A percentile compares a stretch with the other conserved stretches of the same genome.
These are phyloP conservation scores for Fusarium guadeloupense DNA, from an alignment of 2,329 filamentous ascomycete species.

Conservation along the genomic window DNA sequence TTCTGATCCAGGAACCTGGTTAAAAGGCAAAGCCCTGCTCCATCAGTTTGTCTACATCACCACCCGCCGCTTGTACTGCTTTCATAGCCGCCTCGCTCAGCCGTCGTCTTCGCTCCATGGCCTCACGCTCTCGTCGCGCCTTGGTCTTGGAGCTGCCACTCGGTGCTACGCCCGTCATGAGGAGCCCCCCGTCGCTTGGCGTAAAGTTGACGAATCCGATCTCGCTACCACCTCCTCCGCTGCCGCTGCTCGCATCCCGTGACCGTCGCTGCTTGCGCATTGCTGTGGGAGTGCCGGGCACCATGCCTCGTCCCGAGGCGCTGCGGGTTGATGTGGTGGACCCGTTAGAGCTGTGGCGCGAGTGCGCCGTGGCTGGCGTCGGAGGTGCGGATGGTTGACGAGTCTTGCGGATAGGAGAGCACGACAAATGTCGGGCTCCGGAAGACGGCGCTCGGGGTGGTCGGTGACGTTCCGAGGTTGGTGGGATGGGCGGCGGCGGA, in stretches of 20 bases:
- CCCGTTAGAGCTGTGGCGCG: slow-evolving; percentile 53
- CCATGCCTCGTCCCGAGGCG: slow-evolving; percentile 49
- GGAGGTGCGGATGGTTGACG: slow-evolving; percentile 54
- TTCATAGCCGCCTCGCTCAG: slow-evolving; percentile 74
- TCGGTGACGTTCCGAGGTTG: slow-evolving; percentile 51
- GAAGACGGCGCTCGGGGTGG: slow-evolving; percentile 64
- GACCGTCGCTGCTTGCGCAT: slow-evolving; percentile 53
- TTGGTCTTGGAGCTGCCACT: slow-evolving; percentile 94
- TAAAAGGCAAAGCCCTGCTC: slow-evolving; percentile 60
- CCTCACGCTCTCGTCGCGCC: slow-evolving; percentile 88
- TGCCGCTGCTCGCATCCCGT: slow-evolving; percentile 47
- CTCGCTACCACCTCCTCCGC: slow-evolving; percentile 40
- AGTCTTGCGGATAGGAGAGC: slow-evolving; percentile 55
- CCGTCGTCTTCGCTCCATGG: slow-evolving; percentile 75
- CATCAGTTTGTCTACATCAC: slow-evolving; percentile 66
- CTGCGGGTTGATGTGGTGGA: slow-evolving; percentile 50
- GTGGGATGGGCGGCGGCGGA: slow-evolving; percentile 45
- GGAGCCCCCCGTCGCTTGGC: slow-evolving; percentile 76
- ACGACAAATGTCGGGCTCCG: slow-evolving; percentile 59
- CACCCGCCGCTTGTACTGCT: slow-evolving; percentile 75
- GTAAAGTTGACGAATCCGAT: slow-evolving; percentile 91
- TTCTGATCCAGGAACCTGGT: slow-evolving; percentile 20
- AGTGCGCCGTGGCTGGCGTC: slow-evolving; percentile 49
- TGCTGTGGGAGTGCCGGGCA: slow-evolving; percentile 52
- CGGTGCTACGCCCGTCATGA: slow-evolving; percentile 90